A percentile compares a stretch with the other conserved stretches of the same genome.
phyloP scores from a whole-genome alignment of 2,329 filamentous ascomycete species.

The Purpureocillium lavendulum region DNA sequence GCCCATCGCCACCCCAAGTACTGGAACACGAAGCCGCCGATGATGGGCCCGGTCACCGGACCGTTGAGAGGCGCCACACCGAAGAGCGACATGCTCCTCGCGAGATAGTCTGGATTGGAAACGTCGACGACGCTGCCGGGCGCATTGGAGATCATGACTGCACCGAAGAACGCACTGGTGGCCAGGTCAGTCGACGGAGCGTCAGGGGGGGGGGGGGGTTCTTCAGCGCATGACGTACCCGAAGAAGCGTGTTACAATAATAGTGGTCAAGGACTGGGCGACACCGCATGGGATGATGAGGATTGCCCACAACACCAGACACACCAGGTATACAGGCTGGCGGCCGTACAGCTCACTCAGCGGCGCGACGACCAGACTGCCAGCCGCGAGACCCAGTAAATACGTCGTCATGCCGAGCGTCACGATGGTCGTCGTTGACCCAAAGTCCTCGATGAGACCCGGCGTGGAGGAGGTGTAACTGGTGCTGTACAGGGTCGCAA shows the following conservation, averaged over 20 bases:
- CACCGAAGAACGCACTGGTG: conserved; percentile 41
- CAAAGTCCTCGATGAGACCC: conserved; percentile 61
- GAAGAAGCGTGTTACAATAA: conserved; percentile 69
- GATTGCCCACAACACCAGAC: conserved; percentile 55
- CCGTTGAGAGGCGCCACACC: conserved; percentile 75
- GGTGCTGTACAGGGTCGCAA: conserved; percentile 65
- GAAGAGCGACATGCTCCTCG: conserved; percentile 67
- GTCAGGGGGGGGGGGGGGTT: neutral
- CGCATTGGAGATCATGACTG: conserved; percentile 75
- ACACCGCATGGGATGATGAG: conserved; percentile 66
- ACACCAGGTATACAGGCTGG: conserved; percentile 59
- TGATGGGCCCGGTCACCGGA: conserved; percentile 33
- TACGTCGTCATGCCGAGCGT: conserved; percentile 75
- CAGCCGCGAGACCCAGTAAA: conserved; percentile 63
- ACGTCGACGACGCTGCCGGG: conserved; percentile 81
- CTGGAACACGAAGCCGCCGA: conserved; percentile 67
- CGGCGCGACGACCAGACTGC: conserved; percentile 66
- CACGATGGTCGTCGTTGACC: conserved; percentile 48
- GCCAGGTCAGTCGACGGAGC: neutral
- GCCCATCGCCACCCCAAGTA: conserved; percentile 84
- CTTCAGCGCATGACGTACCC: conserved; percentile 34
- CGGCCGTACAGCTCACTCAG: conserved; percentile 64
- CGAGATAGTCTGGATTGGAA: conserved; percentile 69
- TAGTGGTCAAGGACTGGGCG: conserved; percentile 55
- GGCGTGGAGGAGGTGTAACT: conserved; percentile 67